Conservation (phyloP, 2,329 filamentous ascomycete genomes). For the Uncinocarpus reesii region DNA sequence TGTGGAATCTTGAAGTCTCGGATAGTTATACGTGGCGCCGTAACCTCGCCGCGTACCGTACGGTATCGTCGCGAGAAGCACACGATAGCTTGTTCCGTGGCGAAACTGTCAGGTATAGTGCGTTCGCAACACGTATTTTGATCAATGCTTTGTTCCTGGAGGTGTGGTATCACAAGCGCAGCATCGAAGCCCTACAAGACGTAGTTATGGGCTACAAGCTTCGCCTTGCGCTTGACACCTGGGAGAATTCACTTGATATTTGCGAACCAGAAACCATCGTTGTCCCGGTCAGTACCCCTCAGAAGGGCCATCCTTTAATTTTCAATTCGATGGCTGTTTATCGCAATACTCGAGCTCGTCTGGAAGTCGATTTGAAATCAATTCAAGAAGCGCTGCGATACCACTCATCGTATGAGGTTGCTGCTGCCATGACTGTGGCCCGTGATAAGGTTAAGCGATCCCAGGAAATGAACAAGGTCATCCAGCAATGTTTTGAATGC, state of each 20-base stretch:
- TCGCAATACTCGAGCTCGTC: conserved; percentile 79
- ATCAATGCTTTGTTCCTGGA: conserved; percentile 97
- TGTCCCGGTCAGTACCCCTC: conserved; percentile 82
- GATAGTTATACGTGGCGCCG: conserved; percentile 82
- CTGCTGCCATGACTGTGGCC: conserved; percentile 88
- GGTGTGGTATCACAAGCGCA: conserved; percentile 98
- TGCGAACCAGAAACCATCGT: conserved; percentile 85
- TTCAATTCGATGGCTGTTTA: conserved; percentile 98
- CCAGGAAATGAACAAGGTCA: conserved; percentile 96
- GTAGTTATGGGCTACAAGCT: conserved; percentile 98
- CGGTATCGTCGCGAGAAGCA: conserved; percentile 81
- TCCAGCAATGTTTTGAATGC: conserved; percentile 94
- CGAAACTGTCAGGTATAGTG: conserved; percentile 81
- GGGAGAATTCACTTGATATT: conserved; percentile 89
- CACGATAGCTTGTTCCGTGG: conserved; percentile 95
- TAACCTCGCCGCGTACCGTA: conserved; percentile 46
- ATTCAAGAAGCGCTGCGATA: conserved; percentile 95
- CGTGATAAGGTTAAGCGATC: conserved; percentile 90
- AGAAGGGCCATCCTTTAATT: conserved; percentile 90
- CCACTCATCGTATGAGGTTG: conserved; percentile 94
- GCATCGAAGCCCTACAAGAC: conserved; percentile 91
- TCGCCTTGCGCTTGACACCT: conserved; percentile 89
- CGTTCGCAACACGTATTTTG: conserved; percentile 94
- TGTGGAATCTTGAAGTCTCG: conserved; percentile 77
- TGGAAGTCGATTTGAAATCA: conserved; percentile 90